Base-by-base conservation (phyloP, 495 filamentous ascomycete genomes). In the Neurospora sp. region DNA sequence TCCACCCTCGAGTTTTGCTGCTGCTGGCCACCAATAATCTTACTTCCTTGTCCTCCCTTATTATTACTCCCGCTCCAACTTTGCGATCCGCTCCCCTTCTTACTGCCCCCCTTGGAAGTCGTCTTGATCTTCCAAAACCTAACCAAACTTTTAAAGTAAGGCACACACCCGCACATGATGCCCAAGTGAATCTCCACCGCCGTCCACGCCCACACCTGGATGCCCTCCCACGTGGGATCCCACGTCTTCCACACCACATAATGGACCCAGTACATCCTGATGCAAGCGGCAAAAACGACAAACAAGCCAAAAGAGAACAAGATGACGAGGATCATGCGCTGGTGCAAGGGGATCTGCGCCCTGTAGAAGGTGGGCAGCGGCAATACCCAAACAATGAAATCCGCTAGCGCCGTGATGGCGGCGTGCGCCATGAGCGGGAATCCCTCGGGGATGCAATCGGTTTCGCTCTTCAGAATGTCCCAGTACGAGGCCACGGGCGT, bases 121-220 rank as follows among this genome's bases (percentile, higher is more conserved):
- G 38, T 38, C 22, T 27, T 27, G 22, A 1, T 27, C 22, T 72
- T 45, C 73, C 71, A 73, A 27, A 73, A 70, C 39, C 61, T 77
- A 69, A 81, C 73, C 69, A 85, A 75, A 3, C 80, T 78, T 68
- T 81, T 79, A 6, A 83, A 72, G 22, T 77, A 78, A 9, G 83
- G 83, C 69, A 85, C 78, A 68, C 81, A 83, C 8, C 80, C 82
- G 68, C 80, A 80, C 38, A 82, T 81, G 44, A 85, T 78, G 2
- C 82, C 80, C 20, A 85, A 72, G 4, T 83, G 78, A 2, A 83
- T 81, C 75, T 85, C 83, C 69, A 85, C 75, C 18, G 83, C 79
- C 0, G 82, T 83, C 79, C 82, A 84, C 40, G 80, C 77, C 74
- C 82, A 83, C 12, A 80, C 72, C 8, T 83, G 75, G 41, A 81